Evolutionary conservation across 257 asterid species (phyloP), one percentile per base, ranked within the genome.

Genomic region (Galeopsis tetrahit): DNA sequence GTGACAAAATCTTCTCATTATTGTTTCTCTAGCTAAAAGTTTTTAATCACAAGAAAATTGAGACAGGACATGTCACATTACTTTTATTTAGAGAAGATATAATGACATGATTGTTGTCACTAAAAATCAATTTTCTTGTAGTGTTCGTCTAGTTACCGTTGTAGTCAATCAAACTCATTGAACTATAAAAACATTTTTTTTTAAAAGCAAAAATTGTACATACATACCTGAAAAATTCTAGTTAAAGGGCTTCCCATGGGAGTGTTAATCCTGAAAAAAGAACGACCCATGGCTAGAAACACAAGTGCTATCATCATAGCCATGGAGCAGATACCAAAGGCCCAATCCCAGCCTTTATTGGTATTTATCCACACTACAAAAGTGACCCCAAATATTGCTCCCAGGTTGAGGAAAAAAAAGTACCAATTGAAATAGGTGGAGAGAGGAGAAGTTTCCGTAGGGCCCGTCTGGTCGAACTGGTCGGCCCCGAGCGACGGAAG

Each of bases 361-460:
- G 84, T 76, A 65, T 85, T 86, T 21, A 89, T 89, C 93, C 96
- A 89, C 4, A 91, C 96, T 4, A 91, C 2, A 64, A 89, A 78
- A 0, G 97, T 91, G 36, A 89, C 93, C 48, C 97, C 93, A 34
- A 89, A 13, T 33, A 85, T 66, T 2, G 89, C 87, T 53, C 95
- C 97, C 7, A 69, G 10, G 5, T 85, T 85, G 49, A 89, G n/a
- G 21, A 68, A 86, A 51, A 89, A 83, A 73, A 86, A 48, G 76
- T 80, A 77, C 95, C 90, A 89, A 76, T 89, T 91, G 82, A 91
- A 89, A 84, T 71, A 91, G 82, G 92, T 91, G 4, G 97, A 84
- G 3, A 87, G 82, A 44, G 10, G 13, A 31, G 84, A 75, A 68
- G 82, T 63, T 33, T 91, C 93, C 9, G 81, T 89, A 21, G 28